A percentile compares a stretch with the other conserved stretches of the same genome.
These are phyloP conservation scores for Leishmania aethiopica DNA, from an alignment of 208 protist species.

Conservation along the genomic window DNA sequence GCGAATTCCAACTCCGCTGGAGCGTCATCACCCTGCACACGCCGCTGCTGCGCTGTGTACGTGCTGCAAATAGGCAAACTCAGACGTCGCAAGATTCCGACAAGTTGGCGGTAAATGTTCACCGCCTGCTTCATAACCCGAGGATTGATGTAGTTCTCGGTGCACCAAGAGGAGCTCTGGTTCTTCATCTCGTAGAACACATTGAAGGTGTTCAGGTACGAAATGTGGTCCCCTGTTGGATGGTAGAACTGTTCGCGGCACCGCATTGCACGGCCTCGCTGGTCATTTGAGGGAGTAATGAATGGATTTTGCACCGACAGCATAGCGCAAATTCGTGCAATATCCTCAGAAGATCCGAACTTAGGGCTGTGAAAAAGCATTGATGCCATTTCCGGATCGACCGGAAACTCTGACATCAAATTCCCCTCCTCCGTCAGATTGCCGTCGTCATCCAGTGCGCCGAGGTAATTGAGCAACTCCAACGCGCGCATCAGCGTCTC, in stretches of 20 bases:
- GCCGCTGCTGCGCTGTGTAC: conserved; percentile 42
- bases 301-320: conserved; percentile 89
- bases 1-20: conserved; percentile 56
- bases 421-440: conserved; percentile 95
- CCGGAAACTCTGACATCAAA: conserved; percentile 98
- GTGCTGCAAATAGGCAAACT: conserved; percentile 59
- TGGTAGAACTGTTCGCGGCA: conserved; percentile 96
- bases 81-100: conserved; percentile 90
- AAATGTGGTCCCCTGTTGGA: conserved; percentile 97
- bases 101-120: conserved; percentile 96
- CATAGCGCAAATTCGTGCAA: conserved; percentile 98
- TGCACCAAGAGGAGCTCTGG: conserved; percentile 94
- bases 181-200: conserved; percentile 59
- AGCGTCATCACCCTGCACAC: conserved; percentile 22
- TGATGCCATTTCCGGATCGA: conserved; percentile 97
- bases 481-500: conserved; percentile 95
- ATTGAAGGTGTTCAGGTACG: conserved; percentile 94
- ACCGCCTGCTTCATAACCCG: conserved; percentile 94
- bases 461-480: conserved; percentile 95
- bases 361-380: conserved; percentile 96
- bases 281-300: conserved; percentile 75
- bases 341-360: conserved; percentile 95
- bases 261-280: conserved; percentile 71
- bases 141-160: conserved; percentile 97
- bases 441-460: conserved; percentile 97